These are phyloP conservation scores for Acanthamoeba royreba DNA, from an alignment of 208 protist species.

Conservation along the genomic window DNA sequence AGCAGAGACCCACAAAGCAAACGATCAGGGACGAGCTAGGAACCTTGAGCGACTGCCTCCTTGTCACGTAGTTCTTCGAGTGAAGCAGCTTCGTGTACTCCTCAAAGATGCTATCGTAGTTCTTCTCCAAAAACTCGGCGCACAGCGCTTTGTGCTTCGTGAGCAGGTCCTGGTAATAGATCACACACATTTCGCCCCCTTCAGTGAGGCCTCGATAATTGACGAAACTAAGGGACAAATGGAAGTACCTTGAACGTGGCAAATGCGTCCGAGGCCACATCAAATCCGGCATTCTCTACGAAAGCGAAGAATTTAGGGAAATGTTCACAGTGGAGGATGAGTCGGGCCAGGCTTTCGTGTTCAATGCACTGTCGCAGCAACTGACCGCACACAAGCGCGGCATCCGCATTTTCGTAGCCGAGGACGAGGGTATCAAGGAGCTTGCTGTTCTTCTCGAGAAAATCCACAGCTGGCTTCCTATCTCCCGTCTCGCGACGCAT, in stretches of 20 bases:
- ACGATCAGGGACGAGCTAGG: not conserved
- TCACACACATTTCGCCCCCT: not conserved
- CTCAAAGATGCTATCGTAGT: constrained; percentile 82
- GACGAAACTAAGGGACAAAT: not conserved
- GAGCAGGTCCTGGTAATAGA: constrained; percentile 72
- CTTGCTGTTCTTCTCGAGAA: not conserved
- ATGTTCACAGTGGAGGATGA: not conserved
- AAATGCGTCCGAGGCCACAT: constrained; percentile 88
- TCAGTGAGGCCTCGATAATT: not conserved
- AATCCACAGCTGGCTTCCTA: not conserved
- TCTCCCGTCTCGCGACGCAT: not conserved
- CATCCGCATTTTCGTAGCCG: not conserved
- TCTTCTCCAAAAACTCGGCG: constrained; percentile 79
- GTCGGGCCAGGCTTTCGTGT: not conserved
- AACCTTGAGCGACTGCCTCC: constrained; percentile 83
- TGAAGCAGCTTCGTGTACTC: constrained; percentile 77
- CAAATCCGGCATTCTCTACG: constrained; percentile 84
- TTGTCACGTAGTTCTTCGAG: constrained; percentile 87
- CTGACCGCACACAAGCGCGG: not conserved
- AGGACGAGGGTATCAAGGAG: not conserved
- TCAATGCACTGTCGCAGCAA: not conserved
- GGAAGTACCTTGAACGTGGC: constrained; percentile 82
- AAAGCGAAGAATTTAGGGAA: constrained; percentile 81
- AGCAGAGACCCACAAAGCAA: not conserved
- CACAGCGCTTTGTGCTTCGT: constrained; percentile 82